Evolutionary conservation across 192 early-diverging fungal genomes (phyloP), one percentile per base, ranked within the genome.

Genomic region (Phycomyces nitens): DNA sequence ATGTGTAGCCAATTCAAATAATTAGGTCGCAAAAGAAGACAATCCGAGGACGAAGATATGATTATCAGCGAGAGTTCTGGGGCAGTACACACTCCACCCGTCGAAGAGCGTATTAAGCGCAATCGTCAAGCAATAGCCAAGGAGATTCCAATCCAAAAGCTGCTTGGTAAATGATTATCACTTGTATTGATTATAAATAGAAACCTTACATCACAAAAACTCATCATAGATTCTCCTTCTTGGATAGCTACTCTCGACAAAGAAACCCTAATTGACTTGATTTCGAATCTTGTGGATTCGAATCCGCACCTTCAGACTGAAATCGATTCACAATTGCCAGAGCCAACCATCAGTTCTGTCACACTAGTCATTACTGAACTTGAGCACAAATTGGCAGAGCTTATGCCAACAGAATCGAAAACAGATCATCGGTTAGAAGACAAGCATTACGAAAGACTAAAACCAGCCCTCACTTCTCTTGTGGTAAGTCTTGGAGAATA

Each of bases 381-480:
- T n/a, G 44, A 47, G 11, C 44, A 11, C 44, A 47, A 14, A 14
- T 11, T 47, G 15, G 3, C n/a, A 20, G 24, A 11, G 3, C 52
- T 53, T 5, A 53, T 21, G 2, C 47, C 47, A 21, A 10, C 20
- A 18, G 14, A 50, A 50, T 50, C 14, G 11, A 50, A 50, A 21
- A 21, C 16, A 50, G 14, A 50, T 10, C 3, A 34, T 34, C 29
- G 29, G 7, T 7, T 34, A 40, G 93, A 95, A 68, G 91, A 94
- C 76, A 97, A 98, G 74, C 83, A 89, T 7, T 96, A 85, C 71
- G 86, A 90, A 71, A 81, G 96, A 54, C 92, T 95, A 47, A 82
- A 84, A 59, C 84, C 88, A 51, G 80, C 82, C 15, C 78, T 97
- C 26, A 75, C 81, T 4, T 90, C 93, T 58, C 78, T 95, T 51